Evolutionary conservation across 306 rosid genomes (phyloP).

Genomic region (Dryas octopetala): DNA sequence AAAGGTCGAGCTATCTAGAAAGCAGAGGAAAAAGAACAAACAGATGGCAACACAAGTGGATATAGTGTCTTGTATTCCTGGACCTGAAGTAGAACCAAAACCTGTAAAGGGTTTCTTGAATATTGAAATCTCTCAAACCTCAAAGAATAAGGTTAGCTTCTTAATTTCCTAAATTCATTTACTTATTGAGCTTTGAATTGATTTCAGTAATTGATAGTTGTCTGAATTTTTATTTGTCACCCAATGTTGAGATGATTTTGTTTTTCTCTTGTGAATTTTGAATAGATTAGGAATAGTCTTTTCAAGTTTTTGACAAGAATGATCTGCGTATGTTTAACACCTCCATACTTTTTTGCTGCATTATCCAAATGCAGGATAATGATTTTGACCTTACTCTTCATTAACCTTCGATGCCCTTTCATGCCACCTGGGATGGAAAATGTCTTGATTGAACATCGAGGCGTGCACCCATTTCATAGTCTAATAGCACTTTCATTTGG

Average conservation of each 20-base stretch:
- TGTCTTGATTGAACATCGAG: not conserved
- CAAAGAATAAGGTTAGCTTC: slow-evolving; percentile 54
- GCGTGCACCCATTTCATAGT: not conserved
- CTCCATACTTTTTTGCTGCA: not conserved
- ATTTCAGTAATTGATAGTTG: not conserved
- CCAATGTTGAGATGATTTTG: not conserved
- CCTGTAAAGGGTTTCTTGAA: slow-evolving; percentile 43
- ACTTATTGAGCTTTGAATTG: not conserved
- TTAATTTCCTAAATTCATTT: not conserved
- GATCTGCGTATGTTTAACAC: not conserved
- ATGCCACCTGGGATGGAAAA: not conserved
- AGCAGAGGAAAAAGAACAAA: slow-evolving; percentile 66
- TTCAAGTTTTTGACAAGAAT: not conserved
- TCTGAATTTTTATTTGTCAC: not conserved
- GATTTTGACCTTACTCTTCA: not conserved
- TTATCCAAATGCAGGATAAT: not conserved
- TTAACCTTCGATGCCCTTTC: not conserved
- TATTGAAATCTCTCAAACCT: slow-evolving; percentile 29
- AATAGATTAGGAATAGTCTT: not conserved
- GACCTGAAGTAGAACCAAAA: slow-evolving; percentile 39
- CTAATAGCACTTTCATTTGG: not conserved
- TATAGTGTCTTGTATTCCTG: slow-evolving; percentile 37
- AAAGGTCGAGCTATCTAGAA: slow-evolving; percentile 52
- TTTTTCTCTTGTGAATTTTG: not conserved
- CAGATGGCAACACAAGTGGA: slow-evolving; percentile 40